A percentile compares a stretch with the other conserved stretches of the same genome.
Conservation (phyloP, 2,329 filamentous ascomycete genomes). For the Pseudocercospora crystallina region DNA sequence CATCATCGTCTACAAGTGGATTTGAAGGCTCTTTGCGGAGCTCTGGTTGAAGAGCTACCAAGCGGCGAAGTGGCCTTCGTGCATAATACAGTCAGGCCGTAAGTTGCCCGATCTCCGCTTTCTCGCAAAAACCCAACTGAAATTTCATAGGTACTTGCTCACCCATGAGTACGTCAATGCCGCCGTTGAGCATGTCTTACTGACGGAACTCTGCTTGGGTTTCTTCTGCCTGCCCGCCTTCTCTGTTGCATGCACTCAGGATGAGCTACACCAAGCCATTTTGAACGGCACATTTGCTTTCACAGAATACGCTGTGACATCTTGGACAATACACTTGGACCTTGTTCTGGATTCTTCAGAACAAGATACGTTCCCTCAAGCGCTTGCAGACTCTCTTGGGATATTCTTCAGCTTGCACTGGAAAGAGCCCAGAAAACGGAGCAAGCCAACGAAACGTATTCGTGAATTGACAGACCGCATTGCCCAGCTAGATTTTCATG, state of each 20-base stretch:
- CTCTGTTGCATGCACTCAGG: neutral
- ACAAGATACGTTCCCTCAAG: neutral
- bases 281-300: conserved; percentile 8
- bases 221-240: conserved; percentile 1
- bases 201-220: neutral
- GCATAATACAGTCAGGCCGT: conserved; percentile 1
- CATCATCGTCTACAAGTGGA: neutral
- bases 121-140: too few relatives aligned
- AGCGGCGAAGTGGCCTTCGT: conserved; percentile 7
- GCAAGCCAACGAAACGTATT: neutral
- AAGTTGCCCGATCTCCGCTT: neutral
- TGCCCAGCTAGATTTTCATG: too few relatives aligned
- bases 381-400: neutral
- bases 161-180: neutral
- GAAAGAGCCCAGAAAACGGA: neutral
- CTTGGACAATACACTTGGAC: conserved; percentile 6
- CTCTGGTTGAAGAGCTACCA: conserved; percentile 7
- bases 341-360: too few relatives aligned
- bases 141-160: conserved; percentile 1
- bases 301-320: conserved; percentile 11
- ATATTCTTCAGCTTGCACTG: conserved; percentile 1
- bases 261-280: neutral
- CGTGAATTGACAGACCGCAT: too few relatives aligned
- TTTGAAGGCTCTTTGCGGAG: conserved; percentile 11
- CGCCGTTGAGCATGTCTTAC: neutral